Percentiles rank a stretch among this genome's conserved stretches.
phyloP scores from a whole-genome alignment of 345 rosid species.

The Gossypium sturtianum region DNA sequence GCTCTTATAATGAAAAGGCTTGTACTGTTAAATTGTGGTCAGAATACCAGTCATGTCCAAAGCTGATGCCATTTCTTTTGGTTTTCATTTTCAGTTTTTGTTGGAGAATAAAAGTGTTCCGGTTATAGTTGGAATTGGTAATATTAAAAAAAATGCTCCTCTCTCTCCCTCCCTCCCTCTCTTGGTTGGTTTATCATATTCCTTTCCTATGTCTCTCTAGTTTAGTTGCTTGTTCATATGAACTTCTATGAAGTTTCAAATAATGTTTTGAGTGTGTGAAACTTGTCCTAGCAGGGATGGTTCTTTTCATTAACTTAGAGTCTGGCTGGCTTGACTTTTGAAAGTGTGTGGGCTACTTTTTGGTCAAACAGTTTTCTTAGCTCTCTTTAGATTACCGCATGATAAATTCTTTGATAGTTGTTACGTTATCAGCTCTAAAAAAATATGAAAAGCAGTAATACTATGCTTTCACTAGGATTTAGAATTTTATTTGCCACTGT shows the following conservation, averaged over 20 bases:
- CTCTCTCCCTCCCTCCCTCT: conserved; percentile 12
- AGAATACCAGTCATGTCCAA: not conserved
- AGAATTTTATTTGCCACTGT: not conserved
- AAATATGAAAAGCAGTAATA: not conserved
- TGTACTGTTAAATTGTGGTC: not conserved
- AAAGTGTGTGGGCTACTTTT: not conserved
- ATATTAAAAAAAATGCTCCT: conserved; percentile 7
- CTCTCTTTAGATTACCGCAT: not conserved
- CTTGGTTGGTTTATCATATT: not conserved
- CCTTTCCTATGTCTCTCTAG: not conserved
- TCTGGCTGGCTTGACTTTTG: not conserved
- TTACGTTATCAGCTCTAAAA: not conserved
- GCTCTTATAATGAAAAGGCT: conserved; percentile 1
- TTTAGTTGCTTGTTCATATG: not conserved
- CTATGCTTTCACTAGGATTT: not conserved
- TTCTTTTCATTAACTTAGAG: conserved; percentile 6
- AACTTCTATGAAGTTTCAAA: not conserved
- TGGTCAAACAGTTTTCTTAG: not conserved
- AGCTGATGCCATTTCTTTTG: conserved; percentile 38
- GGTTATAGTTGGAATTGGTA: conserved; percentile 95
- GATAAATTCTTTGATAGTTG: conserved; percentile 1
- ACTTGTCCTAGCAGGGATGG: not conserved
- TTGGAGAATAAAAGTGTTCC: conserved; percentile 90
- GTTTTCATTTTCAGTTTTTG: conserved; percentile 72
- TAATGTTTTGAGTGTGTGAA: conserved; percentile 3